These are phyloP conservation scores for Metschnikowia reukaufii DNA, from an alignment of 805 yeast species.

Conservation along the genomic window DNA sequence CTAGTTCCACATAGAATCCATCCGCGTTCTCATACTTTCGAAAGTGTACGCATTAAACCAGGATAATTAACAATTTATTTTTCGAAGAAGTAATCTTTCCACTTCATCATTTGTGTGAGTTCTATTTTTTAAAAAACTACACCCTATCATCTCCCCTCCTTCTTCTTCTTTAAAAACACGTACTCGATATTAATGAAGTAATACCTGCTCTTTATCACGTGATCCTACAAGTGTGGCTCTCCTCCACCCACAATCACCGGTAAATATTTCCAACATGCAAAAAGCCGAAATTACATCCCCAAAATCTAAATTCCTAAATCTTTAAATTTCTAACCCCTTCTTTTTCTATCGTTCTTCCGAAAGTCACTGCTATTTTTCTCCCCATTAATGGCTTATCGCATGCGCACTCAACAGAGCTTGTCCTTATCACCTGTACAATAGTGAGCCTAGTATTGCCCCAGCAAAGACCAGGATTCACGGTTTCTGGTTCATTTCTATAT, in stretches of 20 bases:
- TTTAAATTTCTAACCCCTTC: background rate
- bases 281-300: background rate
- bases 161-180: background rate
- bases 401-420: background rate
- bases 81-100: no score
- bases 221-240: background rate
- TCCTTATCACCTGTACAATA: slow-evolving; percentile 8
- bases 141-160: no score
- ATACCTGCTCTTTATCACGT: background rate
- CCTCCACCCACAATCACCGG: background rate
- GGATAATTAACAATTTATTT: no score
- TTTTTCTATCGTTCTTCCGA: background rate
- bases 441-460: background rate
- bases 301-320: no score
- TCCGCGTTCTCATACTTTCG: no score
- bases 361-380: background rate
- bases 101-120: no score
- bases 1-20: no score
- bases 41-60: no score
- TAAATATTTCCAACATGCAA: no score
- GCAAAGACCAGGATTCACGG: background rate
- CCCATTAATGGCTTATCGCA: background rate
- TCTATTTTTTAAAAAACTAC: no score
- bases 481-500: background rate
- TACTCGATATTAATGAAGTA: no score